phyloP scores from a whole-genome alignment of 306 rosid genomes.

The Hippophae rhamnoides region DNA sequence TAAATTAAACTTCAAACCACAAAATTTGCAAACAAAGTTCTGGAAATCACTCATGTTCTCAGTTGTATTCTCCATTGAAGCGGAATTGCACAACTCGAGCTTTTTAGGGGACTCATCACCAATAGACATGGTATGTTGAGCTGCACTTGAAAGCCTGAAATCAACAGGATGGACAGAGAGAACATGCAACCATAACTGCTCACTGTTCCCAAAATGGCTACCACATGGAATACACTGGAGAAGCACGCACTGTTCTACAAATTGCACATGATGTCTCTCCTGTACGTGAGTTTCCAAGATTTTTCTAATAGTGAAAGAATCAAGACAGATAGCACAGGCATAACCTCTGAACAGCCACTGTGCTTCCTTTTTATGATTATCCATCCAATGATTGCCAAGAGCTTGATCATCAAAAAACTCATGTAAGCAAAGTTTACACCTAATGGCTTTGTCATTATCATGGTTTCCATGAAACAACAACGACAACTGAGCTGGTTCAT shows the following conservation, averaged over 20 bases:
- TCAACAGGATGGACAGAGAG: slow-evolving; percentile 56
- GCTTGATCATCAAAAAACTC: slow-evolving; percentile 62
- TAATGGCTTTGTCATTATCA: slow-evolving; percentile 41
- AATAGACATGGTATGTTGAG: slow-evolving; percentile 36
- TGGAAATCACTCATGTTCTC: slow-evolving; percentile 50
- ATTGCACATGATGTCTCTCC: slow-evolving; percentile 87
- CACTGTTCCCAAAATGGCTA: slow-evolving; percentile 77
- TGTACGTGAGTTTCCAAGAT: slow-evolving; percentile 89
- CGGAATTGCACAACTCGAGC: slow-evolving; percentile 39
- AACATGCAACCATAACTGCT: slow-evolving; percentile 87
- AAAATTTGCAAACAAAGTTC: slow-evolving; percentile 77
- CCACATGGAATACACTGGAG: slow-evolving; percentile 95
- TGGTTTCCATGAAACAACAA: slow-evolving; percentile 28
- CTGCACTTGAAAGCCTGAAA: slow-evolving; percentile 54
- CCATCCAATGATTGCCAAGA: slow-evolving; percentile 92
- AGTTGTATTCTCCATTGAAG: slow-evolving; percentile 42
- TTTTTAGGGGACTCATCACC: slow-evolving; percentile 46
- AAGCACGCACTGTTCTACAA: slow-evolving; percentile 97
- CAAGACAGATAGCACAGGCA: slow-evolving; percentile 95
- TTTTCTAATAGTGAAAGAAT: slow-evolving; percentile 86
- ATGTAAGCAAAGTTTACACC: slow-evolving; percentile 73
- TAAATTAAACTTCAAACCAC: slow-evolving; percentile 93
- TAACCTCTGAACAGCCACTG: slow-evolving; percentile 96
- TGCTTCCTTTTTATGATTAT: slow-evolving; percentile 90
- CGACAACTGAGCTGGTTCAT: slow-evolving; percentile 49